Evolutionary conservation across 495 filamentous ascomycete species (phyloP).

Genomic region (Platismatia glauca): DNA sequence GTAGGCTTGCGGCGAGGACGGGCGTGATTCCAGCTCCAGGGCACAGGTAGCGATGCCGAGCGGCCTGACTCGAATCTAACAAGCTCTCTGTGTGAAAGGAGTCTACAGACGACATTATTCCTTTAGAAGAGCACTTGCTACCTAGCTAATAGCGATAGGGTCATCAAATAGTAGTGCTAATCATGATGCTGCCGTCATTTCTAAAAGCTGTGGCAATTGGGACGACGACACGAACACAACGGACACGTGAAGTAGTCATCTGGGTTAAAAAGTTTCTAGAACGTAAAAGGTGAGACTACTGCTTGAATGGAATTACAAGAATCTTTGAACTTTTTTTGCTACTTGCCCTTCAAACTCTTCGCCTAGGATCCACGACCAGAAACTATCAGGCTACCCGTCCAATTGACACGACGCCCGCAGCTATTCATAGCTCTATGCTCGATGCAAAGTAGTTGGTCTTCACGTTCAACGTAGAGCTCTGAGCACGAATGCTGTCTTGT

Average conservation of each 20-base stretch:
- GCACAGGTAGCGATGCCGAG: neutral
- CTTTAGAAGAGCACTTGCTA: no score
- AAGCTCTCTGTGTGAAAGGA: neutral
- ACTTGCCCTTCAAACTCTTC: neutral
- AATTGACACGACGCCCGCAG: neutral
- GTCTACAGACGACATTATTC: no score
- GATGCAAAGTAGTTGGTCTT: no score
- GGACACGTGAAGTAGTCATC: no score
- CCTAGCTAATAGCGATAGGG: no score
- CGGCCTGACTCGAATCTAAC: neutral
- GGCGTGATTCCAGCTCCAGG: neutral
- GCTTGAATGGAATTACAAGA: neutral
- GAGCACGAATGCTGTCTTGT: neutral
- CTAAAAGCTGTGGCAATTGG: no score
- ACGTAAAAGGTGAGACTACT: neutral
- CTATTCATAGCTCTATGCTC: neutral
- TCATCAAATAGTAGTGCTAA: no score
- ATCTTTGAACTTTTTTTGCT: neutral
- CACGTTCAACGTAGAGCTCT: neutral
- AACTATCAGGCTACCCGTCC: neutral
- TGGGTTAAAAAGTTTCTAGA: no score
- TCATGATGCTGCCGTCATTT: no score
- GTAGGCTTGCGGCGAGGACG: conserved; percentile 5
- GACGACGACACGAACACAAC: no score
- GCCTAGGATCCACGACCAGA: neutral